Evolutionary conservation across 2,329 filamentous ascomycete species (phyloP), one percentile per base, ranked within the genome.

Genomic region (Ophiostoma piceae): DNA sequence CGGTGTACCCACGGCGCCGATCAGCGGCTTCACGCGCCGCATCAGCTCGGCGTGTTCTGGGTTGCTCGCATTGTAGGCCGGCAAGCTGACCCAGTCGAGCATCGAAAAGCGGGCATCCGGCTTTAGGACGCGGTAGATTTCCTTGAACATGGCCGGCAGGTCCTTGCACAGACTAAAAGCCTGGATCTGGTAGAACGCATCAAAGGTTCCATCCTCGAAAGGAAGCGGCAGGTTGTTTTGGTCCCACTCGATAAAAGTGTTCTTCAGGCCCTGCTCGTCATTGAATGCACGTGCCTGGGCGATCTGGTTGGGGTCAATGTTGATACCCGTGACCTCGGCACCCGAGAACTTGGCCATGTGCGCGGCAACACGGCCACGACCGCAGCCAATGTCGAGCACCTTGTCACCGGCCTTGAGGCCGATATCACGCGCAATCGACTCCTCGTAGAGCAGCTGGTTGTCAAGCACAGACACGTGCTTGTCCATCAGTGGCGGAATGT

Each of bases 111-210:
- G 81, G 12, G 83, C 80, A 16, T 83, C 83, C 0, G 84, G 84
- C 75, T 83, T 83, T 68, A 85, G 73, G 3, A 85, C 77, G 22
- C 84, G 80, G 74, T 78, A 81, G 68, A 85, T 77, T 75, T 85
- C 84, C 67, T 76, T 76, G 76, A 84, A 84, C 12, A 84, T 78
- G 8, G 78, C 76, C 2, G 77, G 74, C 1, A 82, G 78, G 68
- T 85, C 82, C 71, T 83, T 83, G 78, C 82, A 84, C 39, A 80
- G 82, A 79, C 80, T 87, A 75, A 80, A 83, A 69, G 78, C 88
- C 80, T 80, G 88, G 81, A 81, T 88, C 82, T 81, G 84, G 79
- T 82, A 85, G 71, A 85, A 84, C 39, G 80, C 83, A 70, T 85
- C 83, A 74, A 85, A 84, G 60, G 78, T 79, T 35, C 75, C 76